Base-by-base conservation (phyloP, 768 basidiomycete species). In the Boletellus emodensis region DNA sequence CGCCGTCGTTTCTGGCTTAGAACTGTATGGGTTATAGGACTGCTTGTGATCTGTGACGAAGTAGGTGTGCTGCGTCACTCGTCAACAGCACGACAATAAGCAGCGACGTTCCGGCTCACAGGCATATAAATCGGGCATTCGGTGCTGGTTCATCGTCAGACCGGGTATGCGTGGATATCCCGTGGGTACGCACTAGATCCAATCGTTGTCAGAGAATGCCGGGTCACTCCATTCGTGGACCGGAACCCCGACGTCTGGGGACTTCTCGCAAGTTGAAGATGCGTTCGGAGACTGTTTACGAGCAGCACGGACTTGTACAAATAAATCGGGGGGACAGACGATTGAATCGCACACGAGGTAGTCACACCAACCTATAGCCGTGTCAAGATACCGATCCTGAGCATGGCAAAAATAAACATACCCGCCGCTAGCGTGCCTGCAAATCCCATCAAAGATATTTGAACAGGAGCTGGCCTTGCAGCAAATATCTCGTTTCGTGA, bases 21-120 rank as follows among this genome's bases (percentile, higher is more conserved):
- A 47, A 32, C 54, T 51, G 37, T 53, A 41, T 15, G 61, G 18
- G 20, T 65, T 56, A 58, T 63, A 75, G 5, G 74, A 71, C 54
- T 80, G 78, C 48, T 70, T 74, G 54, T 79, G 78, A 52, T 79
- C 78, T 6, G 75, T 75, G 30, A 71, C 75, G 48, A 79, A 77
- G 55, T 73, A 77, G 13, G 74, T 70, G 58, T 77, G 72, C 75
- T 77, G 49, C 20, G 17, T 17, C 37, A 39, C 12, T 13, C 22
- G 24, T 59, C 13, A 60, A 44, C 22, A 22, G 20, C 26, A 17
- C n/a, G 35, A 30, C 4, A 15, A 45, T 18, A 35, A 6, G 26
- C n/a, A 28, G 22, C 12, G 8, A 35, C 9, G 12, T 30, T 28
- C 28, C 10, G 20, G 39, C 73, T 36, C 47, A 76, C 75, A 1